Conservation (phyloP, 2,329 filamentous ascomycete species). For the Fusarium hainanense region DNA sequence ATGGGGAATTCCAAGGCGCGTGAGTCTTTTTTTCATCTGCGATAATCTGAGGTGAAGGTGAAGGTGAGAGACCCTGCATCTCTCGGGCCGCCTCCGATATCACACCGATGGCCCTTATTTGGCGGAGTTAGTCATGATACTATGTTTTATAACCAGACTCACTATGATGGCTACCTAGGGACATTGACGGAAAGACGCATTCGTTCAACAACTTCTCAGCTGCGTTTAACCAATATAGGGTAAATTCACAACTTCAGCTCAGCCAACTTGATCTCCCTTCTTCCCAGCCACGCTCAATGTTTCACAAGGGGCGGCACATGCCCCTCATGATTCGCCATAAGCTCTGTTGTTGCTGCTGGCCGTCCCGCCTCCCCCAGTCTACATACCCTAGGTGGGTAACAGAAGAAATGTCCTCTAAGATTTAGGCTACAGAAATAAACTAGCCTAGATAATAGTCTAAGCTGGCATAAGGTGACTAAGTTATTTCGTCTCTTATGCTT, state of each 20-base stretch:
- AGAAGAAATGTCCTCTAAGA: too few species aligned
- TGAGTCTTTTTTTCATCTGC: slow-evolving; percentile 19
- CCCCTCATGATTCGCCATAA: slow-evolving; percentile 38
- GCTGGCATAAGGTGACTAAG: too few species aligned
- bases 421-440: too few species aligned
- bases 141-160: too few species aligned
- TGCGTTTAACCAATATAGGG: background rate
- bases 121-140: background rate
- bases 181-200: background rate
- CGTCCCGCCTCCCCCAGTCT: slow-evolving; percentile 5
- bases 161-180: background rate
- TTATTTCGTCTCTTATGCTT: too few species aligned
- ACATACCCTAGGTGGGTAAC: background rate
- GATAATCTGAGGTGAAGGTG: background rate
- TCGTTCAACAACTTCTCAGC: background rate
- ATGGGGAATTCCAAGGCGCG: slow-evolving; percentile 36
- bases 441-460: too few species aligned
- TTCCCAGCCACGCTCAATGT: slow-evolving; percentile 30
- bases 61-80: background rate
- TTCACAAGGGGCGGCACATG: slow-evolving; percentile 41
- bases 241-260: slow-evolving; percentile 1
- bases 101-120: background rate
- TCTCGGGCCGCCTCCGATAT: slow-evolving; percentile 9
- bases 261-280: background rate
- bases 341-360: background rate